Base-by-base conservation (phyloP, 768 basidiomycete species). In the Mycena sanguinolenta region DNA sequence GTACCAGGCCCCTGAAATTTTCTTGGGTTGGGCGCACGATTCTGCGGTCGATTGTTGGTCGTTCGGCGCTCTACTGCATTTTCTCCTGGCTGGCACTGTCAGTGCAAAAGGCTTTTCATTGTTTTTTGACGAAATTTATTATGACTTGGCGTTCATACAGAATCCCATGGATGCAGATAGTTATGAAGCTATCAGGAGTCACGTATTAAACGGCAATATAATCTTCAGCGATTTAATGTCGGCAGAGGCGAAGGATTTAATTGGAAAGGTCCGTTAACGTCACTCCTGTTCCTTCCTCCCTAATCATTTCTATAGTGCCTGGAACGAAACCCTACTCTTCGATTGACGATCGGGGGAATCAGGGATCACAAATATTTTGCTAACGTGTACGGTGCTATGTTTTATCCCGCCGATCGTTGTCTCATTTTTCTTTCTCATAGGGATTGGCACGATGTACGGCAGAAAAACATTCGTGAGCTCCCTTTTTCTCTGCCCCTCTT, bases 1-100 rank as follows among this genome's bases (percentile, higher is more conserved):
- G 49, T 88, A 85, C 72, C 81, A 79, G 25, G 87, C 90, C 5
- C 89, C 90, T 1, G 90, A 91, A 70, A 68, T 88, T 0, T 67
- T 89, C 16, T 78, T 90, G 12, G 86, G 86, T 0, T 91, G 90
- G 90, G 74, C 80, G 19, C 84, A 88, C 61, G 86, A 88, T 70
- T 79, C 75, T 27, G 79, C 83, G 17, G 87, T 88, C 23, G 90
- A 91, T 76, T 86, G 84, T 71, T 91, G 90, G 90, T 85, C 85
- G 0, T 89, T 90, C 69, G 90, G 89, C 4, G 75, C 87, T 74
- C 65, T 88, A 42, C 63, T 90, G 44, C 85, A 84, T 68, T 87
- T 84, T 70, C 84, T 90, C 83, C 76, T 85, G 50, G 82, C 83
- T 32, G 86, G 86, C 61, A 54, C 30, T 75, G 81, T 74, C 21